Percentiles rank a stretch among this genome's conserved stretches.
These are phyloP conservation scores for Striga hermonthica DNA, from an alignment of 305 asterid species.

Conservation along the genomic window DNA sequence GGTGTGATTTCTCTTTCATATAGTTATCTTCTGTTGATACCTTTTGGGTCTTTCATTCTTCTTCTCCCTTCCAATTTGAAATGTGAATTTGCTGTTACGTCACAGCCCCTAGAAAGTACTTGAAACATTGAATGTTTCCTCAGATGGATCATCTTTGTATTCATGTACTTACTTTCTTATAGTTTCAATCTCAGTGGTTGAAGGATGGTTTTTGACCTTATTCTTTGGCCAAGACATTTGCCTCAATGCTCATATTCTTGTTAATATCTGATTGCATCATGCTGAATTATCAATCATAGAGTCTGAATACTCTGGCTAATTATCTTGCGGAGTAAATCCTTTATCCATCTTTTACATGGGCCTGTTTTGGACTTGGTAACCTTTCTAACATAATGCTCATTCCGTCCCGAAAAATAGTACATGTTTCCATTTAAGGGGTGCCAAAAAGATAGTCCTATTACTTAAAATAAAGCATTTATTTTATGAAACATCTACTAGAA, in stretches of 20 bases:
- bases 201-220: neutral
- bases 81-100: neutral
- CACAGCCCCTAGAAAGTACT: neutral
- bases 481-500: too few species aligned
- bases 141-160: neutral
- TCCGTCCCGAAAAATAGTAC: too few species aligned
- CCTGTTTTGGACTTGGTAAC: neutral
- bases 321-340: neutral
- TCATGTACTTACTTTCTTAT: conserved; percentile 2
- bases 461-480: too few species aligned
- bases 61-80: neutral
- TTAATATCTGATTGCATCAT: conserved; percentile 1
- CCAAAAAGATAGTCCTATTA: too few species aligned
- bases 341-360: conserved; percentile 16
- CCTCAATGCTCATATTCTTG: neutral
- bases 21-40: neutral
- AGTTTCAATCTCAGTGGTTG: conserved; percentile 8
- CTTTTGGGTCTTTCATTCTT: neutral
- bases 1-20: conserved; percentile 41
- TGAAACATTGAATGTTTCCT: neutral
- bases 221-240: neutral
- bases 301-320: conserved; percentile 18
- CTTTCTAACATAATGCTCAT: too few species aligned
- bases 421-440: too few species aligned
- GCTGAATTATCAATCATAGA: conserved; percentile 1